Evolutionary conservation across 2,329 filamentous ascomycete genomes (phyloP).

Genomic region (Zymoseptoria brevis): DNA sequence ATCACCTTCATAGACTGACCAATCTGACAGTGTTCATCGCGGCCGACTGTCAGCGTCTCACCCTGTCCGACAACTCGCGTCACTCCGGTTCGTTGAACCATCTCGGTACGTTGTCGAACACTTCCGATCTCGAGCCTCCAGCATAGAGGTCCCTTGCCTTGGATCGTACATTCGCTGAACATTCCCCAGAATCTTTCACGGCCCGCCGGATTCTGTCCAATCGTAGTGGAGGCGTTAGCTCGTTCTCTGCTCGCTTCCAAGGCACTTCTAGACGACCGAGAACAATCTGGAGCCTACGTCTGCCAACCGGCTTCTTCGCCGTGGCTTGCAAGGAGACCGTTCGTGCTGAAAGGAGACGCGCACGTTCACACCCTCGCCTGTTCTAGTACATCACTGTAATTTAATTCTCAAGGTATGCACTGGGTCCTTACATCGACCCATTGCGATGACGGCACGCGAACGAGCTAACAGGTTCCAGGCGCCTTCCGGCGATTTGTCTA

Average conservation of each 20-base stretch:
- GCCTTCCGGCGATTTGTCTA: constrained; percentile 29
- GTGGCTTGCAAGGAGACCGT: constrained; percentile 33
- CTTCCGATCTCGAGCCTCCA: constrained; percentile 5
- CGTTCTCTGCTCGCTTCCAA: constrained; percentile 42
- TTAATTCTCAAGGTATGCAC: constrained; percentile 43
- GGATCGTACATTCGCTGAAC: constrained; percentile 27
- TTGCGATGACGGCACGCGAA: constrained; percentile 19
- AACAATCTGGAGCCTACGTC: constrained; percentile 30
- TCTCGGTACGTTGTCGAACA: constrained; percentile 12
- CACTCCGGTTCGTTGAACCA: not conserved
- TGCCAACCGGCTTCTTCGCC: constrained; percentile 34
- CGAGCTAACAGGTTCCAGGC: constrained; percentile 30
- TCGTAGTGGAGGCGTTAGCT: constrained; percentile 46
- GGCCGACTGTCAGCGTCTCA: not conserved
- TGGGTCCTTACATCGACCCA: constrained; percentile 18
- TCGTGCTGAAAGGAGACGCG: constrained; percentile 18
- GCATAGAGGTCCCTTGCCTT: constrained; percentile 25
- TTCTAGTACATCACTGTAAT: constrained; percentile 36
- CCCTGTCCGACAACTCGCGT: not conserved
- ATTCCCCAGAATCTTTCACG: constrained; percentile 38
- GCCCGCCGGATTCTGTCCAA: constrained; percentile 23
- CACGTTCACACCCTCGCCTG: constrained; percentile 16
- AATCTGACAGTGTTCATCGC: not conserved
- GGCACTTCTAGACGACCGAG: constrained; percentile 22
- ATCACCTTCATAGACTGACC: not conserved